A percentile compares a stretch with the other conserved stretches of the same genome.
phyloP scores from a whole-genome alignment of 441 rosid genomes.

The Brassica balearica region DNA sequence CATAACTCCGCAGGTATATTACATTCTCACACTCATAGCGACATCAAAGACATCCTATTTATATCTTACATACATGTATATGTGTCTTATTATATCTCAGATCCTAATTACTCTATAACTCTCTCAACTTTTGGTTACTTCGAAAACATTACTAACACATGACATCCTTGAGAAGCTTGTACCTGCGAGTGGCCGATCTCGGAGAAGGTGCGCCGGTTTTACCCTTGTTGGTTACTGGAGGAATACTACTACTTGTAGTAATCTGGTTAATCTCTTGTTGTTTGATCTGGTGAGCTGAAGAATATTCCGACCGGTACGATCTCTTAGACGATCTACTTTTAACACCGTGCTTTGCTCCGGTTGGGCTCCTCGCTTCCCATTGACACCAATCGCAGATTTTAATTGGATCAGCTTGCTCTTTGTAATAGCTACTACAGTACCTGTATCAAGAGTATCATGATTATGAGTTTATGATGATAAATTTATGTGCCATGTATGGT shows the following conservation, averaged over 20 bases:
- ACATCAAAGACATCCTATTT: constrained; percentile 23
- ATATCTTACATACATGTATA: constrained; percentile 34
- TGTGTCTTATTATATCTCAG: constrained; percentile 32
- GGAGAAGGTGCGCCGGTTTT: constrained; percentile 37
- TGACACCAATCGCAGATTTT: constrained; percentile 90
- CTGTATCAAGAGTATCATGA: constrained; percentile 44
- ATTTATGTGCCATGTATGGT: background rate
- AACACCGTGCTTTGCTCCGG: constrained; percentile 47
- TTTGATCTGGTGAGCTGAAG: constrained; percentile 59
- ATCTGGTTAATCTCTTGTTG: constrained; percentile 44
- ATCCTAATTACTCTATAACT: constrained; percentile 17
- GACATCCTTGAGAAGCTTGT: constrained; percentile 17
- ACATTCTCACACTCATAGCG: constrained; percentile 36
- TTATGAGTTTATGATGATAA: constrained; percentile 24
- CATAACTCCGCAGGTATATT: constrained; percentile 26
- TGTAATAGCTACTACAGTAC: constrained; percentile 87
- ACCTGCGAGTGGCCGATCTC: background rate
- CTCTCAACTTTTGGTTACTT: constrained; percentile 11
- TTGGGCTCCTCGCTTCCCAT: constrained; percentile 58
- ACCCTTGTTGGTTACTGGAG: constrained; percentile 51
- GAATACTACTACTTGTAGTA: constrained; percentile 40
- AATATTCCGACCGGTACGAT: constrained; percentile 67
- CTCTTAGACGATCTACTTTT: constrained; percentile 64
- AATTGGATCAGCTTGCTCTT: constrained; percentile 66
- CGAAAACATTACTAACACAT: constrained; percentile 40